Evolutionary conservation across 2,329 filamentous ascomycete genomes (phyloP).

Genomic region (Colletotrichum agaves): DNA sequence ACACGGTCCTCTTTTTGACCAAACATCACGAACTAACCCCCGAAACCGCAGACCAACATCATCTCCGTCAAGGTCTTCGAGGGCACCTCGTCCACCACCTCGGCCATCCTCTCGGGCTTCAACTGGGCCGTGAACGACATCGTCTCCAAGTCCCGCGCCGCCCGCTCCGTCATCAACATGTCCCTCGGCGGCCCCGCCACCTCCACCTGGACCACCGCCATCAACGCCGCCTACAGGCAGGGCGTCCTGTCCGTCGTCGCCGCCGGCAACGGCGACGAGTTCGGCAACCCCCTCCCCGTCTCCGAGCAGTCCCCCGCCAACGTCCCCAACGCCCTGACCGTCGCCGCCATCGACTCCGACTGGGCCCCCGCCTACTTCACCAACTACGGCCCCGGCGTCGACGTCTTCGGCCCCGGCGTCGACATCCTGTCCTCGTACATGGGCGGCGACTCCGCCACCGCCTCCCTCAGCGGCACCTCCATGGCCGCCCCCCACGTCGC

Average conservation of each 20-base stretch:
- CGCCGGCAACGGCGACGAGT: conserved; percentile 62
- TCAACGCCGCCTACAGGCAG: conserved; percentile 55
- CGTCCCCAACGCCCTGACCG: conserved; percentile 59
- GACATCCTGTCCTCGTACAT: conserved; percentile 59
- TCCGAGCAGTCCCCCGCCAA: conserved; percentile 59
- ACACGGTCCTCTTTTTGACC: not conserved
- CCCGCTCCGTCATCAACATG: conserved; percentile 64
- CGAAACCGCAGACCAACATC: conserved; percentile 44
- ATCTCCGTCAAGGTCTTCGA: conserved; percentile 60
- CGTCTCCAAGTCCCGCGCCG: conserved; percentile 50
- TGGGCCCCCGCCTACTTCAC: conserved; percentile 57
- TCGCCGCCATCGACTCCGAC: conserved; percentile 58
- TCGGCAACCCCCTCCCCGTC: conserved; percentile 33
- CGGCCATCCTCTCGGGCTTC: conserved; percentile 47
- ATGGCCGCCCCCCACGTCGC: conserved; percentile 72
- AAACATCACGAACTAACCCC: not conserved
- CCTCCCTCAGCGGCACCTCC: conserved; percentile 66
- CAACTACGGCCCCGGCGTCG: conserved; percentile 61
- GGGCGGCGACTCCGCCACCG: conserved; percentile 52
- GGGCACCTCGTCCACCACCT: conserved; percentile 42
- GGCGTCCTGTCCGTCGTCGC: conserved; percentile 65
- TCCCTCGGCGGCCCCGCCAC: conserved; percentile 61
- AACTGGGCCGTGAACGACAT: conserved; percentile 59
- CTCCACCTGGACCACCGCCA: conserved; percentile 57
- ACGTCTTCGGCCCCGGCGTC: conserved; percentile 63